Conservation (phyloP, 2,329 filamentous ascomycete species). For the Microdochium bolleyi region DNA sequence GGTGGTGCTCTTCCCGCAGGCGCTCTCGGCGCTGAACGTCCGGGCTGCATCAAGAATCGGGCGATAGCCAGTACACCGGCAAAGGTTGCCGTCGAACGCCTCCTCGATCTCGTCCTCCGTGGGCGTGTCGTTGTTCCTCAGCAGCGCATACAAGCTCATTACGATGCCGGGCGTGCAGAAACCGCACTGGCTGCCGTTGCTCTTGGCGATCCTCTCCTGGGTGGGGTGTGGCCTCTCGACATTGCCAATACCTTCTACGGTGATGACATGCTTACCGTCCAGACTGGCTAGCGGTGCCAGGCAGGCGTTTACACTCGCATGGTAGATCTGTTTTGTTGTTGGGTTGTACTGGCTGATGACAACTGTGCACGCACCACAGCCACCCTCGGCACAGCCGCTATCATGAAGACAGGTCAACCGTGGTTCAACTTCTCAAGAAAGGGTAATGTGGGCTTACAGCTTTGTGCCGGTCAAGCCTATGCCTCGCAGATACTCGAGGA, state of each 20-base stretch:
- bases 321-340: slow-evolving; percentile 86
- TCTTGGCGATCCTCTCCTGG: slow-evolving; percentile 84
- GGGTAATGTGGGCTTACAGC: slow-evolving; percentile 38
- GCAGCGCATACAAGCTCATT: slow-evolving; percentile 90
- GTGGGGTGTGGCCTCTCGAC: slow-evolving; percentile 79
- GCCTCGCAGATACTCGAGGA: slow-evolving; percentile 87
- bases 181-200: slow-evolving; percentile 85
- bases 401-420: slow-evolving; percentile 1
- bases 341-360: slow-evolving; percentile 92
- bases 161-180: slow-evolving; percentile 98
- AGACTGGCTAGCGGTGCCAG: slow-evolving; percentile 86
- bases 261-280: slow-evolving; percentile 97
- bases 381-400: slow-evolving; percentile 86
- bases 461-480: slow-evolving; percentile 95
- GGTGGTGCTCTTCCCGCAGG: slow-evolving; percentile 39
- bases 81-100: slow-evolving; percentile 94
- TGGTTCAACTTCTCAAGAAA: neutral
- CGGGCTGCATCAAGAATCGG: slow-evolving; percentile 92
- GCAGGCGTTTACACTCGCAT: slow-evolving; percentile 95
- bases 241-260: slow-evolving; percentile 90
- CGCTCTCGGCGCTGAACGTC: slow-evolving; percentile 61
- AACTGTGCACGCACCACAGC: slow-evolving; percentile 93
- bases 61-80: slow-evolving; percentile 89
- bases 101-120: slow-evolving; percentile 83
- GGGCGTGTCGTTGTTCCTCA: slow-evolving; percentile 75